Base-by-base conservation (phyloP, 2,329 filamentous ascomycete species). In the Sporothrix globosa region DNA sequence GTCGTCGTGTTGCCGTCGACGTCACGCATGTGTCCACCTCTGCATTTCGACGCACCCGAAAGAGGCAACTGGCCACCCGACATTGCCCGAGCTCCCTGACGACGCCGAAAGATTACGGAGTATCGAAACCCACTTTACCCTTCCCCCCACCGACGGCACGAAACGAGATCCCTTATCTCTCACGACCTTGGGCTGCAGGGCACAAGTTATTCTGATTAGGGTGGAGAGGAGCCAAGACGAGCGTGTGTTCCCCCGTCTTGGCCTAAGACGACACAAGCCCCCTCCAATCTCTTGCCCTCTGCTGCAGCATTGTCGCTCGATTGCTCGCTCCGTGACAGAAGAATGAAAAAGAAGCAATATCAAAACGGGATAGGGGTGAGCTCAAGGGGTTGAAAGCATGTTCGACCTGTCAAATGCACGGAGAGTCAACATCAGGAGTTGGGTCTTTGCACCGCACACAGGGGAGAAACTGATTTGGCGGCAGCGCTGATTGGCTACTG, bases 81-180 rank as follows among this genome's bases (percentile, higher is more conserved):
- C 63, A 66, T 66, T 53, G 63, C 46, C 63, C 63, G 63, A 66
- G 41, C 13, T 17, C 6, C 11, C 24, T 19, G 39, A n/a, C 54
- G 14, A 30, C 41, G 13, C n/a, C 44, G 10, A 34, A 34, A 34
- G 34, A 50, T 24, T 48, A 17, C 61, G 11, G 39, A 44, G 41
- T 2, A 13, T 44, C 24, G 39, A 30, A 50, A 30, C 10, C 44
- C 41, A 34, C 27, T 48, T 50, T 30, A 19, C 13, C 21, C n/a
- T 27, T 6, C 41, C 56, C 58, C 61, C 61, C 44, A 65, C 44
- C 61, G 61, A 65, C 44, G 24, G 61, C 44, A 65, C 61, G 61
- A 63, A 63, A 63, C 39, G 58, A 63, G 58, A 63, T 44, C 58
- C 56, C 58, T 63, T 63, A 63, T 63, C 58, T 63, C 19, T 46